A percentile compares a stretch with the other conserved stretches of the same genome.
These are phyloP conservation scores for Rhododendron ovatum DNA, from an alignment of 148 eudicot genomes.

Conservation along the genomic window DNA sequence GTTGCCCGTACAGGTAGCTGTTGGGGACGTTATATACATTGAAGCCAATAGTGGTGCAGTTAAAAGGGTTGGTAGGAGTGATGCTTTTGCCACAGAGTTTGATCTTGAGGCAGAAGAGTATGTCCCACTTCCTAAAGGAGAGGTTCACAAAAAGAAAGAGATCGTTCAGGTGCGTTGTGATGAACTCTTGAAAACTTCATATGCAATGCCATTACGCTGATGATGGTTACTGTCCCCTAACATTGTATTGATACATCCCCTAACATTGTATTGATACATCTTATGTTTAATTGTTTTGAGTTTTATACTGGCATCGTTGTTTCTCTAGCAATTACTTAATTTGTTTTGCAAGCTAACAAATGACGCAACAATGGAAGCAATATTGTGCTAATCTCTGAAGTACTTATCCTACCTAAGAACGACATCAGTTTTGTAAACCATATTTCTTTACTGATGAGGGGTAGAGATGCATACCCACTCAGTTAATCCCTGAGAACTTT, in stretches of 20 bases:
- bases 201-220: background rate
- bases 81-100: slow-evolving; percentile 97
- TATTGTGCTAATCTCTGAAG: background rate
- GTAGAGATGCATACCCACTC: background rate
- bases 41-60: slow-evolving; percentile 99
- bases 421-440: background rate
- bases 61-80: slow-evolving; percentile 96
- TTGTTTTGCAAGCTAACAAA: background rate
- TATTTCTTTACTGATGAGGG: background rate
- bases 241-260: background rate
- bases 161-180: slow-evolving; percentile 74
- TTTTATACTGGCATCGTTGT: background rate
- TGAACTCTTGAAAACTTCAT: background rate
- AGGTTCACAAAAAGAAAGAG: slow-evolving; percentile 98
- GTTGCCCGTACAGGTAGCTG: slow-evolving; percentile 65
- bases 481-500: background rate
- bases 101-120: slow-evolving; percentile 99
- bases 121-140: slow-evolving; percentile 99
- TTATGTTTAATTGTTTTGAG: background rate
- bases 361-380: background rate
- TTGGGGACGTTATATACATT: slow-evolving; percentile 93
- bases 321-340: background rate
- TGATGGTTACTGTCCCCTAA: background rate
- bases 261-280: background rate
- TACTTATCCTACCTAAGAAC: background rate